Conservation (phyloP, 2,329 filamentous ascomycete species). For the Venturia oleaginea region DNA sequence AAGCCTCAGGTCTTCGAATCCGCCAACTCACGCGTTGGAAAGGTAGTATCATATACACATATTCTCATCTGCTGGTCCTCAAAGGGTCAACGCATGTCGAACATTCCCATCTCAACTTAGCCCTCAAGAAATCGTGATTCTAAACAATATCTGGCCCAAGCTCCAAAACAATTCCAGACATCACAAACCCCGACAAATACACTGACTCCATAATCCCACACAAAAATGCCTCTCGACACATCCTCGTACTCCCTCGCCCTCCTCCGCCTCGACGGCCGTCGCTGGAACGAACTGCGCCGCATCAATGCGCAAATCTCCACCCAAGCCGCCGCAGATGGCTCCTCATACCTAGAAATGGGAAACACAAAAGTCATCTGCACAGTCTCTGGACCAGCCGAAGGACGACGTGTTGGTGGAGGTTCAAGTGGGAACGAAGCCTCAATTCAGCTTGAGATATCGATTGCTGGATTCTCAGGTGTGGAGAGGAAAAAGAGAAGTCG, state of each 20-base stretch:
- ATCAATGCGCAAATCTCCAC: constrained; percentile 85
- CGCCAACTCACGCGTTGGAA: too few species aligned
- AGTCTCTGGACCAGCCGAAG: constrained; percentile 75
- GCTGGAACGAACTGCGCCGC: constrained; percentile 94
- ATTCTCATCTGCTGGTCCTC: too few species aligned
- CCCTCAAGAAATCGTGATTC: background rate
- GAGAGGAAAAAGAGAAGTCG: constrained; percentile 70
- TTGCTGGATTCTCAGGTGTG: constrained; percentile 81
- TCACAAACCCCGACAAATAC: background rate
- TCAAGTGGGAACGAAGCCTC: constrained; percentile 38
- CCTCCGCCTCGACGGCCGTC: constrained; percentile 57
- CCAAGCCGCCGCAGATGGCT: constrained; percentile 86
- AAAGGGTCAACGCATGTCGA: too few species aligned
- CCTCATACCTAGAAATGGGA: constrained; percentile 89
- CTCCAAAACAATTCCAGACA: background rate
- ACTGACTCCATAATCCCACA: too few species aligned
- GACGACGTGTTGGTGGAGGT: constrained; percentile 39
- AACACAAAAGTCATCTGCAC: constrained; percentile 96
- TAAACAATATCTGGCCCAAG: constrained; percentile 1
- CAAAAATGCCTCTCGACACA: constrained; percentile 81
- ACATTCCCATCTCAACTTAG: background rate
- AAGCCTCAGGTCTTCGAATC: too few species aligned
- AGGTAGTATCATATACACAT: too few species aligned
- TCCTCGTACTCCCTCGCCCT: constrained; percentile 84
- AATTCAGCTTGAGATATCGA: constrained; percentile 70